Evolutionary conservation across 2,329 filamentous ascomycete genomes (phyloP).

Genomic region (Pleoardoris graminearum): DNA sequence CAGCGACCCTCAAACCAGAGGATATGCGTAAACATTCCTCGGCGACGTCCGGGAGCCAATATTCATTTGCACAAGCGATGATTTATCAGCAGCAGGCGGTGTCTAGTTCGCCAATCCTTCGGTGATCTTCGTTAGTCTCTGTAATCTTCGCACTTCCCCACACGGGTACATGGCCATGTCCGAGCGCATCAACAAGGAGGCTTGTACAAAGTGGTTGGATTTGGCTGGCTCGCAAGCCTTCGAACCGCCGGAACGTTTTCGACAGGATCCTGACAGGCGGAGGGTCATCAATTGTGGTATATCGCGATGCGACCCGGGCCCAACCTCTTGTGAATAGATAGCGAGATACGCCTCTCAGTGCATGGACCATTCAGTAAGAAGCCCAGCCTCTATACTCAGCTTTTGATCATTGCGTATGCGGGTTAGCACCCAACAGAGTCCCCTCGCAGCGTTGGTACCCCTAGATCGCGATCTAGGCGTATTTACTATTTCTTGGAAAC

Average conservation of each 20-base stretch:
- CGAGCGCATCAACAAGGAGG: slow-evolving; percentile 5
- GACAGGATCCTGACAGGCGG: slow-evolving; percentile 9
- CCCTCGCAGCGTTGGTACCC: no score
- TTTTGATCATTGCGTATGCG: no score
- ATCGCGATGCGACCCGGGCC: not conserved
- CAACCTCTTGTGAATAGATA: not conserved
- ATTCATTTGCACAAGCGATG: not conserved
- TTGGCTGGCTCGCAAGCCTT: slow-evolving; percentile 3
- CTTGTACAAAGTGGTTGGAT: slow-evolving; percentile 10
- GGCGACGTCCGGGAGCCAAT: not conserved
- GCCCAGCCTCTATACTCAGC: no score
- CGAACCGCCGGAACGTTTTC: slow-evolving; percentile 3
- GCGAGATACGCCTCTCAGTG: not conserved
- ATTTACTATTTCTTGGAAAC: not conserved
- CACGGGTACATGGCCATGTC: slow-evolving; percentile 21
- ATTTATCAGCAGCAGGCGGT: slow-evolving; percentile 7
- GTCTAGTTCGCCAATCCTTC: slow-evolving; percentile 12
- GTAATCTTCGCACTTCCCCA: slow-evolving; percentile 28
- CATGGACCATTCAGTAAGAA: not conserved
- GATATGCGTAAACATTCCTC: not conserved
- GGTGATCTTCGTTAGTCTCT: slow-evolving; percentile 23
- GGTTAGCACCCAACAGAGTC: no score
- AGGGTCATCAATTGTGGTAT: slow-evolving; percentile 7
- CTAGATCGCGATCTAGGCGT: not conserved
- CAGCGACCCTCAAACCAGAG: slow-evolving; percentile 9